These are phyloP conservation scores for Diaporthe sp. DNA, from an alignment of 2,329 filamentous ascomycete species.

Conservation along the genomic window DNA sequence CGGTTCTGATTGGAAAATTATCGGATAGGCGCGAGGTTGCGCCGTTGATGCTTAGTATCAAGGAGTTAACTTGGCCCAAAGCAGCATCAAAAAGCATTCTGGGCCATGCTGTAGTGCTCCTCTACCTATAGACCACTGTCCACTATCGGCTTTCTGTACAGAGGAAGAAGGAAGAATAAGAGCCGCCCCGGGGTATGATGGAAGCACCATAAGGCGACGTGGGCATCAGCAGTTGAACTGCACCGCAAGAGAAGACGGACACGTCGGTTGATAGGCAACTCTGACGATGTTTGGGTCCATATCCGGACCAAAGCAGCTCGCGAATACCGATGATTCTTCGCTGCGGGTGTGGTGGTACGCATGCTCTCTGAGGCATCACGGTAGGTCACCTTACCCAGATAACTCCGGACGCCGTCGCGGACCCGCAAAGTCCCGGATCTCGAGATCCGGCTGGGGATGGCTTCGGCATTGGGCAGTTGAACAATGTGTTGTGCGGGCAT, in stretches of 20 bases:
- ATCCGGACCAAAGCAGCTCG: slow-evolving; percentile 21
- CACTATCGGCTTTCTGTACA: not conserved
- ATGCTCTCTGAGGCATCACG: not conserved
- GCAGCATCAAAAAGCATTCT: not conserved
- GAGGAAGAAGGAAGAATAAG: not conserved
- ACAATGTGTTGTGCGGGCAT: not conserved
- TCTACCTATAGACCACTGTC: not conserved
- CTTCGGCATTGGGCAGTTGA: not conserved
- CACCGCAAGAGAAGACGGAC: not conserved
- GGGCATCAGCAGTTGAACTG: not conserved
- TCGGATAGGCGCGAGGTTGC: no score
- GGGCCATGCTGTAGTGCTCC: not conserved
- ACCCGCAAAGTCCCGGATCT: slow-evolving; percentile 32
- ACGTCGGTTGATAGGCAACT: not conserved
- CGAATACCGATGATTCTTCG: not conserved
- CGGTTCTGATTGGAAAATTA: no score
- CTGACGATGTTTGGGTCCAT: not conserved
- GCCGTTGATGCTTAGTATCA: not conserved
- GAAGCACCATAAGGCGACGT: not conserved
- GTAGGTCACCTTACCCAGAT: slow-evolving; percentile 11
- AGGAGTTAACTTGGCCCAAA: not conserved
- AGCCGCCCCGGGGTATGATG: not conserved
- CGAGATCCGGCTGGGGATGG: slow-evolving; percentile 11
- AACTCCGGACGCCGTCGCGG: not conserved
- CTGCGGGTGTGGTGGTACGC: not conserved